Conservation (phyloP, 2,329 filamentous ascomycete genomes). For the Cytospora piceae region DNA sequence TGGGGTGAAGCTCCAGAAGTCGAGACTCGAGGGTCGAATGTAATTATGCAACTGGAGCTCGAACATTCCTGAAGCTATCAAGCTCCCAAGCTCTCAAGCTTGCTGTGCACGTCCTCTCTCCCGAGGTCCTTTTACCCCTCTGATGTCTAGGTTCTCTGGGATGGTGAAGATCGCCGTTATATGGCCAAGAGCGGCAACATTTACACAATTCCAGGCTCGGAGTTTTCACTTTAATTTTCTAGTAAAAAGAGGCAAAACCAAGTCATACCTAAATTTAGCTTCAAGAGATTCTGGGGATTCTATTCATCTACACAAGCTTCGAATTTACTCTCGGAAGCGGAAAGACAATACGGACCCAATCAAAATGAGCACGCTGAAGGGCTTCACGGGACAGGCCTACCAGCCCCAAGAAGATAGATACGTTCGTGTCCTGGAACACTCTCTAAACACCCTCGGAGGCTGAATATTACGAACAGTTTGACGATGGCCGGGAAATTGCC, state of each 20-base stretch:
- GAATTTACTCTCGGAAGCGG: not conserved
- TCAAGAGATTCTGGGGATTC: not conserved
- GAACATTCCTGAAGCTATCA: not conserved
- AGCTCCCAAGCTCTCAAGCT: not conserved
- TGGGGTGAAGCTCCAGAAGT: not conserved
- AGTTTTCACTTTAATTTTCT: not conserved
- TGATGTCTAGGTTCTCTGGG: too few species aligned
- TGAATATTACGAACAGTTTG: slow-evolving; percentile 47
- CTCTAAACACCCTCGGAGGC: not conserved
- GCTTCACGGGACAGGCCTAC: slow-evolving; percentile 47
- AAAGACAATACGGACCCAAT: not conserved
- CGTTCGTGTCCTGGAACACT: slow-evolving; percentile 30
- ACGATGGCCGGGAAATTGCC: slow-evolving; percentile 76
- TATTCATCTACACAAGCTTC: not conserved
- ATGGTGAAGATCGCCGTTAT: not conserved
- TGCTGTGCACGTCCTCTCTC: not conserved
- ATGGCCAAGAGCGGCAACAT: not conserved
- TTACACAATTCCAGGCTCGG: not conserved
- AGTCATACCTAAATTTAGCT: not conserved
- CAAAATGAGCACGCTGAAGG: slow-evolving; percentile 26
- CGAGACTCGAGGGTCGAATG: not conserved
- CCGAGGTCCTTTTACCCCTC: too few species aligned
- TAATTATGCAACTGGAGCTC: not conserved
- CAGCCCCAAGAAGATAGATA: slow-evolving; percentile 47
- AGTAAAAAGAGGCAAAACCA: not conserved